Base-by-base conservation (phyloP, 257 asterid species). In the Gentiana straminea region DNA sequence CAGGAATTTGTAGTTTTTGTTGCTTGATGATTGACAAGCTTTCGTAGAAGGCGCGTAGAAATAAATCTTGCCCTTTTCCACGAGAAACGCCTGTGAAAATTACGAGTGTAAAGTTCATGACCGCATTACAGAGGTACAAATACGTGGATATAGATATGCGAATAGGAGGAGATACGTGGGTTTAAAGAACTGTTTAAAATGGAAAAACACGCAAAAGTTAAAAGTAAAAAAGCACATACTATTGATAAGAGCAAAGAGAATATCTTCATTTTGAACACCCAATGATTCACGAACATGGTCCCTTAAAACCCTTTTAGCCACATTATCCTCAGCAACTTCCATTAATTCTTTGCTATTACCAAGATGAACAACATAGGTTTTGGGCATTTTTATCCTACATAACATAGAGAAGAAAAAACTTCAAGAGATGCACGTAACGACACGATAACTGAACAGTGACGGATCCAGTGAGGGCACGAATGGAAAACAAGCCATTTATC, bases 61-160 rank as follows among this genome's bases (percentile, higher is more conserved):
- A 88, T 32, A 92, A 73, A 77, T 92, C 97, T 65, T 92, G 97
- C 52, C 97, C 97, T 73, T 92, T 92, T 48, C 97, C 99, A 59
- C 99, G 90, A 57, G 99, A 88, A 69, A 92, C 99, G 73, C 99
- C 99, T 92, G 76, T 66, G 73, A 52, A 78, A 55, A 56, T 56
- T 64, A 64, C 51, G 52, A 43, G 59, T 49, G 41, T 39, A 59
- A 53, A 52, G 33, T 51, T 52, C 24, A n/a, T 50, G 48, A 74
- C 44, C 75, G 48, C 70, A 62, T 55, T 54, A 67, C 35, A 10
- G 33, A 43, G 13, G 46, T 47, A 54, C 15, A 38, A 38, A 55
- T 24, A 24, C 1, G 24, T 24, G 24, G 24, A 12, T 0, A 15
- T 32, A 59, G 50, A 24, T 33, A 24, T 24, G 11, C 4, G 41